A percentile compares a stretch with the other conserved stretches of the same genome.
phyloP scores from a whole-genome alignment of 176 grass and related monocot species.

The Oryza glaberrima region DNA sequence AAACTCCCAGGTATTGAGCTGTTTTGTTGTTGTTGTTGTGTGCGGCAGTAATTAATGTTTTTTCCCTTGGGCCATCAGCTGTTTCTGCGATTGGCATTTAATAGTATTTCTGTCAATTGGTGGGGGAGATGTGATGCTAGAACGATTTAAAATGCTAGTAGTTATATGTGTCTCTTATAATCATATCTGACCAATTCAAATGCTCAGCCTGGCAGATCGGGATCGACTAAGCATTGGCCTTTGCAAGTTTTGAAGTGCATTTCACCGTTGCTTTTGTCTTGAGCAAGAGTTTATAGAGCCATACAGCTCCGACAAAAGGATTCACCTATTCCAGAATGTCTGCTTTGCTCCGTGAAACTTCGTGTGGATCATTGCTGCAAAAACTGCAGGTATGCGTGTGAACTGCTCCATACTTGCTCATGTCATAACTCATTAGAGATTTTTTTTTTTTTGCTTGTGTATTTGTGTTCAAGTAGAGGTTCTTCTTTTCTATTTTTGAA shows the following conservation, averaged over 20 bases:
- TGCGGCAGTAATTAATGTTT: neutral
- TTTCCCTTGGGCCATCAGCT: neutral
- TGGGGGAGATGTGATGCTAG: neutral
- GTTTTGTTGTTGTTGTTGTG: neutral
- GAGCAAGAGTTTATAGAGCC: neutral
- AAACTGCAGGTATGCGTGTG: constrained; percentile 45
- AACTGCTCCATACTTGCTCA: constrained; percentile 2
- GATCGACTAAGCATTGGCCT: neutral
- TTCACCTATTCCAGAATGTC: constrained; percentile 32
- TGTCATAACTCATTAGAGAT: neutral
- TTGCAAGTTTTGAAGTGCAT: neutral
- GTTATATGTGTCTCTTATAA: neutral
- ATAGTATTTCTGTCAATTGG: neutral
- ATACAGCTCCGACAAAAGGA: neutral
- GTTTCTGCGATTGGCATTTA: neutral
- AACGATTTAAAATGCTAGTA: neutral
- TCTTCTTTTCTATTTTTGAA: neutral
- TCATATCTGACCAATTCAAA: constrained; percentile 3
- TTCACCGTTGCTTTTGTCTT: neutral
- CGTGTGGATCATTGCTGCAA: constrained; percentile 54
- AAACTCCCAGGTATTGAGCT: neutral
- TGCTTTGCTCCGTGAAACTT: constrained; percentile 32
- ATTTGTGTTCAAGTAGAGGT: neutral
- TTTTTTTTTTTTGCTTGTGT: neutral
- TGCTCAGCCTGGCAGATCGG: neutral